Evolutionary conservation across 164 flowering plant genomes (phyloP), one percentile per base, ranked within the genome.

Genomic region (Macadamia tetraphylla): DNA sequence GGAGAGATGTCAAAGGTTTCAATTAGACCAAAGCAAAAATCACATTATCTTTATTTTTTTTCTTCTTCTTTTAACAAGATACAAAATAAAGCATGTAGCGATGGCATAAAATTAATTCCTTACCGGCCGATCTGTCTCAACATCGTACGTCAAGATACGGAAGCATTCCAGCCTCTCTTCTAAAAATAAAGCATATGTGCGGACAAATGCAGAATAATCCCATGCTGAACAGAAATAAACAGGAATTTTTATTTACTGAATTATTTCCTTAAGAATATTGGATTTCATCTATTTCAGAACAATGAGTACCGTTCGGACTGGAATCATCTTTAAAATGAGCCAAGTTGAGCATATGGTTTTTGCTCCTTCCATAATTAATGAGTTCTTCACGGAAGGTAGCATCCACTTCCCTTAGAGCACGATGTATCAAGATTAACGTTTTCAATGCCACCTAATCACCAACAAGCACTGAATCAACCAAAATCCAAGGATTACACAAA

Each of bases 271-370:
- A 56, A 13, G 14, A 29, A 56, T 60, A 48, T 9, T 6, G 61
- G 66, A 14, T 53, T 14, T 14, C 6, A 62, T n/a, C 5, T 15
- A 55, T 67, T 58, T 43, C 40, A 62, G 60, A 71, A 61, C 15
- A 23, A 62, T n/a, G 43, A 10, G n/a, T 87, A 94, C 98, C 98
- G 76, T 84, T 84, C 51, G 97, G 83, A 76, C 98, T 91, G 44
- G 98, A 94, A 77, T 94, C 97, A 79, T 94, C 98, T 80, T 94
- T 94, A 79, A 94, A 94, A 81, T 94, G 96, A 68, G 96, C 73
- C 87, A 94, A 67, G 80, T 94, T 91, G 58, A 94, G 97, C 89
- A 94, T 90, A 70, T 91, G 98, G 75, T 78, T 81, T 72, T 91
- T 77, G 77, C 90, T 89, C 76, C 91, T 82, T 14, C 90, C 91